Conservation (phyloP, 257 asterid genomes). For the Paulownia fortunei region DNA sequence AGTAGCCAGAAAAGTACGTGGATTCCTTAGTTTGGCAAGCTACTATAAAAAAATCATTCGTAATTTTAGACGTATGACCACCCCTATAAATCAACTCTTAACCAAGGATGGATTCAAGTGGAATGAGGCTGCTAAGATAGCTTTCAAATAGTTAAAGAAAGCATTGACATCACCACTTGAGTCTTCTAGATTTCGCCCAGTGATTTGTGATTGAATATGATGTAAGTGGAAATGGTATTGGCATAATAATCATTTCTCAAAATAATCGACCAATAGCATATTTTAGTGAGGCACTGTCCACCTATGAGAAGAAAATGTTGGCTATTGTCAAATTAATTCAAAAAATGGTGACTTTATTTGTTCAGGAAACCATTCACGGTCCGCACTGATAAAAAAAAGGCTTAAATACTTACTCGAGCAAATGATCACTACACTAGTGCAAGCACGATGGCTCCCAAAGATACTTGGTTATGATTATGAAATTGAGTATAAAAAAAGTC, state of each 20-base stretch:
- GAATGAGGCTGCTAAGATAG: background rate
- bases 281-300: conserved; percentile 10
- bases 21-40: background rate
- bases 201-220: background rate
- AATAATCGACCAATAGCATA: background rate
- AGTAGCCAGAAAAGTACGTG: background rate
- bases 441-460: conserved; percentile 5
- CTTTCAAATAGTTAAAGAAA: background rate
- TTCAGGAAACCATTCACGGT: background rate
- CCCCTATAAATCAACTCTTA: background rate
- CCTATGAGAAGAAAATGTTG: conserved; percentile 2
- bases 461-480: background rate
- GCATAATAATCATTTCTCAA: background rate
- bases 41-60: conserved; percentile 11
- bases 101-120: background rate
- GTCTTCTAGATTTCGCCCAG: background rate
- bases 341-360: background rate
- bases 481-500: background rate
- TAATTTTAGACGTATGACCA: background rate
- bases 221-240: conserved; percentile 15
- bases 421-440: background rate
- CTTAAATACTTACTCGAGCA: conserved; percentile 15
- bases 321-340: background rate
- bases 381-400: background rate
- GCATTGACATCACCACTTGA: no score